Base-by-base conservation (phyloP, 495 filamentous ascomycete species). In the Endocarpon pusillum region DNA sequence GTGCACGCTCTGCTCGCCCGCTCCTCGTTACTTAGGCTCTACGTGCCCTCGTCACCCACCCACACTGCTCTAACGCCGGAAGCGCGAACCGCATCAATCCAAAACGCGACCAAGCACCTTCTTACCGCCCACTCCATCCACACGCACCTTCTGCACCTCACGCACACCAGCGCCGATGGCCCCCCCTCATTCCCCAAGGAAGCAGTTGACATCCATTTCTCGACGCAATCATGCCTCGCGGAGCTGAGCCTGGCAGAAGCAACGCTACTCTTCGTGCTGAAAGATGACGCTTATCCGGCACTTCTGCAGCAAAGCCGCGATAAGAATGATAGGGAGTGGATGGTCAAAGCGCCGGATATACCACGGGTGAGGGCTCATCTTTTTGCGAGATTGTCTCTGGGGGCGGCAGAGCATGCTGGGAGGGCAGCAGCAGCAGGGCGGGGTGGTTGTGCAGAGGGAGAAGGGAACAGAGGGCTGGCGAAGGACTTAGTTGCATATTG, bases 231-330 rank as follows among this genome's bases (percentile, higher is more conserved):
- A 1, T 82, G 82, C 3, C 62, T 94, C 18, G 63, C 73, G 9
- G 67, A 67, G 1, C 64, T 94, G 4, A 76, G 84, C 0, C 56
- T 91, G 8, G 80, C 83, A 0, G 84, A 93, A 50, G 87, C 89
- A 0, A 94, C 86, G 0, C 66, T 96, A 4, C 62, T 94, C 2
- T 80, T 83, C 2, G 83, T 94, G 1, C 53, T 87, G 19, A 94
- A 93, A 45, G 86, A 94, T 43, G 89, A 97, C 47, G 82, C 87
- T 0, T 94, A 96, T 44, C 74, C 89, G 1, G 72, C 73, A 2
- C 68, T 70, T 10, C 76, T 83, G 20, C 71, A 80, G 8, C 78
- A 83, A 36, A 69, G 72, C 30, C 66, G 81, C 21, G 85, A 89
- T 44, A 66, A 73, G 19, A 72, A 78, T 40, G 80, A 84, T 51